Evolutionary conservation across 192 early-diverging fungal genomes (phyloP), one percentile per base, ranked within the genome.

Genomic region (Pilaira anomala): DNA sequence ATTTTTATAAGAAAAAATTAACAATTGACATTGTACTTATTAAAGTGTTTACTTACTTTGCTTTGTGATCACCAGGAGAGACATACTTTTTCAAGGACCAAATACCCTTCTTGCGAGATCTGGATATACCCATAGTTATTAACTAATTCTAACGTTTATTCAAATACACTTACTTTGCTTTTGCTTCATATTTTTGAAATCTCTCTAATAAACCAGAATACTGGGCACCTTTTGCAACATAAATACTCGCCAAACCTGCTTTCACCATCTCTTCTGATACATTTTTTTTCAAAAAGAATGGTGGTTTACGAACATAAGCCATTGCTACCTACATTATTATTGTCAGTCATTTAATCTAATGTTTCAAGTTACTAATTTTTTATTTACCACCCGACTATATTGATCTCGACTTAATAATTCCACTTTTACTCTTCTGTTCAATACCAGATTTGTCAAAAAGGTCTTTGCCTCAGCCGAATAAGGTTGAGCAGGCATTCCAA

Each of bases 401-500:
- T 79, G 80, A 59, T 89, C 87, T 33, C 71, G 76, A 44, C 75
- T 56, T 33, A 76, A 77, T 11, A 81, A 73, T 45, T 76, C 57
- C 12, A 89, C 72, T 0, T 57, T 4, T 12, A 89, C 84, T 1
- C 50, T 69, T 21, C 76, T 77, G 39, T 74, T 69, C 29, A 76
- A 28, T 13, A 87, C 33, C 19, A 72, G 26, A 0, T 66, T 19
- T 4, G 78, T 76, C 11, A 89, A 68, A 75, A 78, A 89, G 0
- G 62, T 52, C 40, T 81, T 75, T 39, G 85, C 75, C 58, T 89
- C 87, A 9, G 73, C 54, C 2, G 71, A 76, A 60, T 72, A 84
- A 1, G 84, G 83, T 36, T 89, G 87, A 24, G 74, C 69, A 1
- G 80, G 81, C 83, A 83, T 84, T 7, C 85, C 84, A 66, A 87